Percentiles rank a stretch among this genome's conserved stretches.
phyloP scores from a whole-genome alignment of 2,329 filamentous ascomycete genomes.

The Scortechinia acanthostroma region DNA sequence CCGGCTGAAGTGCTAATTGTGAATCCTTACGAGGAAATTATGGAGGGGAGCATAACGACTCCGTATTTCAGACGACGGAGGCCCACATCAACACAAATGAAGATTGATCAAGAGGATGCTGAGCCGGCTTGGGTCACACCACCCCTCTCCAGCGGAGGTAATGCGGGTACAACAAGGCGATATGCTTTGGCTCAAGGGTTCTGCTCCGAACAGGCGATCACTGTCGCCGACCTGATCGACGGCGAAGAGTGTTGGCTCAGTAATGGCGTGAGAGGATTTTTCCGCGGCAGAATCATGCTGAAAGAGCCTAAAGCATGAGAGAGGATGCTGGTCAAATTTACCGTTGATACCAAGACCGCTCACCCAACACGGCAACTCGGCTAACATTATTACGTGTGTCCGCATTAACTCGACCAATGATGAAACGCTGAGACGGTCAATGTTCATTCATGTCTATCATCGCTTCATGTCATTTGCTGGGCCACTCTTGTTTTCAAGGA shows the following conservation, averaged over 20 bases:
- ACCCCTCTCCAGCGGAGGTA: slow-evolving; percentile 67
- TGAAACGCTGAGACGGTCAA: too few species aligned
- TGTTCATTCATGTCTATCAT: too few species aligned
- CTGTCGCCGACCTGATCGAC: slow-evolving; percentile 49
- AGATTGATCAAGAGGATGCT: slow-evolving; percentile 22
- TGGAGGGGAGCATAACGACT: slow-evolving; percentile 80
- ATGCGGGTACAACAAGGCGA: slow-evolving; percentile 73
- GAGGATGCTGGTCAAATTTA: too few species aligned
- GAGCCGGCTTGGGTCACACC: slow-evolving; percentile 74
- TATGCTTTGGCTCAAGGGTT: slow-evolving; percentile 68
- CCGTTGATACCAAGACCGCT: too few species aligned
- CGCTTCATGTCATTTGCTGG: too few species aligned
- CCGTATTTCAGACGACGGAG: slow-evolving; percentile 61
- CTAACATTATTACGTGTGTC: too few species aligned
- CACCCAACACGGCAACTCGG: too few species aligned
- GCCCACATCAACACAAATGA: neutral
- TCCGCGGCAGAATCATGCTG: slow-evolving; percentile 31
- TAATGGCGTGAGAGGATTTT: slow-evolving; percentile 78
- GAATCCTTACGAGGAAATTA: slow-evolving; percentile 54
- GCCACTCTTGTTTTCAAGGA: too few species aligned
- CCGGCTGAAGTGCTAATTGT: slow-evolving; percentile 66
- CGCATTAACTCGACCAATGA: too few species aligned
- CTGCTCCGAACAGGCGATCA: slow-evolving; percentile 58
- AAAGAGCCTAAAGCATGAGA: too few species aligned
- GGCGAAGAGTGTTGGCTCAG: slow-evolving; percentile 83